Base-by-base conservation (phyloP, 441 rosid species). In the Aquilaria agallochum region DNA sequence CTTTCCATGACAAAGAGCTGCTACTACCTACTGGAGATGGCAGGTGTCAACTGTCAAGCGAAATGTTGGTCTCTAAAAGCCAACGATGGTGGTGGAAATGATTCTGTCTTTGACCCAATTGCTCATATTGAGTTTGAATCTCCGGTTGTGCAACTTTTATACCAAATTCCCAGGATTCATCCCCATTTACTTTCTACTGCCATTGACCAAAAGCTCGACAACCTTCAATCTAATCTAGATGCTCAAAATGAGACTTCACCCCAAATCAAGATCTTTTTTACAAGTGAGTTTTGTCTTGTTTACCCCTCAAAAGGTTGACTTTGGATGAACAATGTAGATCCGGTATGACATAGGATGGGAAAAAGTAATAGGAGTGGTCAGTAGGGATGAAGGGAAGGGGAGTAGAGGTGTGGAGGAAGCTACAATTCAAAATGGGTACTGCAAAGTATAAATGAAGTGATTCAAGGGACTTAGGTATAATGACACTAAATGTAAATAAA, bases 121-220 rank as follows among this genome's bases (percentile, higher is more conserved):
- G 86, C 93, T 76, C 97, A 95, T 36, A 76, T 94, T 66, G 72
- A 80, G 50, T 80, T 90, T 36, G 92, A 88, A 62, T 94, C 98
- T 51, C 87, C 95, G 3, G 81, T 85, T 0, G 98, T 97, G 14
- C 95, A 85, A 84, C 83, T 94, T 59, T 65, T 94, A 76, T 80
- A 75, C 2, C 93, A 90, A 68, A 85, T 94, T 66, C 69, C 90
- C 77, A 87, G 75, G 69, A 88, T 87, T 59, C 98, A 88, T 85
- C 93, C 96, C 11, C 92, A 90, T 81, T 69, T 94, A 30, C 76
- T 90, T 55, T 88, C 86, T n/a, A 72, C 84, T 2, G 89, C 96
- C 1, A 74, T 89, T 67, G 98, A 90, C 72, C 90, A 90, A 66
- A 96, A 94, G 75, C 93, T 94, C 60, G 88, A 84, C 73, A 88